Conservation (phyloP, 2,329 filamentous ascomycete species). For the Plenodomus lindquistii region DNA sequence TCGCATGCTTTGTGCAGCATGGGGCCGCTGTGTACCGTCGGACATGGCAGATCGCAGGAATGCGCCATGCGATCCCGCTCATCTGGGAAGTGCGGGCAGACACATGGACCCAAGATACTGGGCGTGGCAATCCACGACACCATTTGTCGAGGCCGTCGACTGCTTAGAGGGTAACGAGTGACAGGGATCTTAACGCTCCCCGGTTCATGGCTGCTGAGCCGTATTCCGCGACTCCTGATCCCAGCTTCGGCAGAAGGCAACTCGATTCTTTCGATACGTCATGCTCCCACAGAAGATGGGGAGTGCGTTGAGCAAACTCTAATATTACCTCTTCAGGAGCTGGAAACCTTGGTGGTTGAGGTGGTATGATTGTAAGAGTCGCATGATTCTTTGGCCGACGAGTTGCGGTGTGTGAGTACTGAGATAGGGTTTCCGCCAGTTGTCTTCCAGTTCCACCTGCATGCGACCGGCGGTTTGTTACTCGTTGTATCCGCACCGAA, state of each 20-base stretch:
- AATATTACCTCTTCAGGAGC: no score
- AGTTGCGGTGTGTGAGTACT: neutral
- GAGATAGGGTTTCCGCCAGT: neutral
- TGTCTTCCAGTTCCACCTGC: neutral
- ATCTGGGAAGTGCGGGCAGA: conserved; percentile 5
- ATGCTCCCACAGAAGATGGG: no score
- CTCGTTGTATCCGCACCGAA: no score
- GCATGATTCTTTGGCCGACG: no score
- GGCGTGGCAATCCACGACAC: conserved; percentile 4
- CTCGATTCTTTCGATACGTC: no score
- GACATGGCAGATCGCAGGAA: conserved; percentile 1
- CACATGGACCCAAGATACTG: conserved; percentile 10
- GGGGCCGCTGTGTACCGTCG: conserved; percentile 6
- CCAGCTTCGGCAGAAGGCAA: no score
- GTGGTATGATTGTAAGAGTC: no score
- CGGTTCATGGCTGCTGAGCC: neutral
- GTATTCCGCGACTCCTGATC: neutral
- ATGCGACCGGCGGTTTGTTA: neutral
- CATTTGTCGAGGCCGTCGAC: conserved; percentile 1
- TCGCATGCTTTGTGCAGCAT: conserved; percentile 6
- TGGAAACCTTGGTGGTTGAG: no score
- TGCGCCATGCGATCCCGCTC: conserved; percentile 9
- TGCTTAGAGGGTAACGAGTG: conserved; percentile 3
- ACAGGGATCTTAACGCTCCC: neutral
- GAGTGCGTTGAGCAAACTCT: no score